These are phyloP conservation scores for Pachyrhizus erosus DNA, from an alignment of 306 rosid species.

Conservation along the genomic window DNA sequence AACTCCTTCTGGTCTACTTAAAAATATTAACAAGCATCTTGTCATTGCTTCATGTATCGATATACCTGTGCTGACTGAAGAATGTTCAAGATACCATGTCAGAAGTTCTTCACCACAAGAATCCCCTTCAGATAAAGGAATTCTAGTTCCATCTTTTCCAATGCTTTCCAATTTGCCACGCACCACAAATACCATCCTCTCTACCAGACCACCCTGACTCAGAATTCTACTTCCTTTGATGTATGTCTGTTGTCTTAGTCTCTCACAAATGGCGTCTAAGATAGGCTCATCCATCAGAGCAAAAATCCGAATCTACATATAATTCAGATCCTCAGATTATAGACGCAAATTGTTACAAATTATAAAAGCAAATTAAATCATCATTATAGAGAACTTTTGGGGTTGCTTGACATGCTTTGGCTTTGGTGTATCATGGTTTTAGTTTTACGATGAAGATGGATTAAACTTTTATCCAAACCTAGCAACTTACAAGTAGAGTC, in stretches of 20 bases:
- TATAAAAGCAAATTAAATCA: background rate
- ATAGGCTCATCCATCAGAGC: constrained; percentile 76
- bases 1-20: background rate
- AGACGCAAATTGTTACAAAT: background rate
- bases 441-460: constrained; percentile 18
- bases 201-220: constrained; percentile 61
- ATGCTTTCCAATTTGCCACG: constrained; percentile 80
- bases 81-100: constrained; percentile 81
- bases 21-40: background rate
- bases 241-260: constrained; percentile 73
- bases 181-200: constrained; percentile 84
- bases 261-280: constrained; percentile 76
- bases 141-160: constrained; percentile 65
- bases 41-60: background rate
- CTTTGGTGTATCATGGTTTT: background rate
- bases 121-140: constrained; percentile 78
- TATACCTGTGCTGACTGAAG: constrained; percentile 73
- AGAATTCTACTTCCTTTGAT: constrained; percentile 76
- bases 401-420: background rate
- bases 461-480: background rate
- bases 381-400: background rate
- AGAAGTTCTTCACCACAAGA: constrained; percentile 93
- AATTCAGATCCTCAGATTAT: background rate
- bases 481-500: constrained; percentile 18
- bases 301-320: constrained; percentile 71